Evolutionary conservation across 2,329 filamentous ascomycete species (phyloP), one percentile per base, ranked within the genome.

Genomic region (Calonectria montana): DNA sequence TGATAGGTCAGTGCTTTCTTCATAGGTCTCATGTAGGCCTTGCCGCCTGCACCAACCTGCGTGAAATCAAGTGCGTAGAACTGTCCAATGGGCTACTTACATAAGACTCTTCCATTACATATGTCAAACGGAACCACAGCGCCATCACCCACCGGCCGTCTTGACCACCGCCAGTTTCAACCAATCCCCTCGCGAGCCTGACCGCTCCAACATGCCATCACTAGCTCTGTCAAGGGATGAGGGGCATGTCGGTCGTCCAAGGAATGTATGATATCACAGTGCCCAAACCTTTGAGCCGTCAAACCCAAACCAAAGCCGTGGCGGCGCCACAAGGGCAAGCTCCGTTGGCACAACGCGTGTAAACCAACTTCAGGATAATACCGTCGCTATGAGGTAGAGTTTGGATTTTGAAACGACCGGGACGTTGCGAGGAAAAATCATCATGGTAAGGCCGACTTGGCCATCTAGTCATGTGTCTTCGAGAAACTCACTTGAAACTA

Each of bases 241-340:
- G 35, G 53, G n/a, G 53, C 21, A 35, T n/a, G 23, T 59, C 37
- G 31, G 21, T 21, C 23, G 31, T 25, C 53, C 13, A 21, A 59
- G 53, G 53, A 59, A 59, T 59, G 53, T 39, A 59, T 59, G 53
- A 59, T 59, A 59, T 59, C 53, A 59, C 53, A 18, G 29, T 25
- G 13, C 29, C n/a, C 35, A 59, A 39, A 35, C 53, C 53, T 59
- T 15, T 21, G 7, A 59, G n/a, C 31, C 37, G 53, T 59, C 53
- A 59, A 59, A 59, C n/a, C 39, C 53, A 39, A 59, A 59, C 53
- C 0, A 41, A 37, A 39, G 53, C 53, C 53, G 39, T 59, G 31
- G 2, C 53, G 5, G 29, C 53, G 53, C 53, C 53, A 27, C 53
- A 25, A 59, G 53, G 53, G 35, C 53, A 21, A 59, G 31, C 53